Base-by-base conservation (phyloP, 176 grass and related monocot species). In the Oryza nivara region DNA sequence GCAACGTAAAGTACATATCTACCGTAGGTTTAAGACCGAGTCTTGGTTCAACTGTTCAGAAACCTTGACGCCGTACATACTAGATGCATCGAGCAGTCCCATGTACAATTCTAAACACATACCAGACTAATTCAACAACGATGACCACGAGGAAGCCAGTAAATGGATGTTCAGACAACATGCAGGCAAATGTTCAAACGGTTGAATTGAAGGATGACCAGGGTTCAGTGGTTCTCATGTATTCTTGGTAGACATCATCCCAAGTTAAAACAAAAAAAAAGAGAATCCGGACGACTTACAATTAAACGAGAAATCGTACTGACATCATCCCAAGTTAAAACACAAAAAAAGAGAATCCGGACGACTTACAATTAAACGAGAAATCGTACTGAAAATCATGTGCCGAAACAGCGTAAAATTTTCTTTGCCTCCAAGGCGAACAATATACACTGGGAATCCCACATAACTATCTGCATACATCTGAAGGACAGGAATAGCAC, bases 371-470 rank as follows among this genome's bases (percentile, higher is more conserved):
- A 51, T 58, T 58, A 38, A 58, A 47, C 19, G 48, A 34, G 6
- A 68, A 46, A n/a, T 75, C 28, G 44, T 54, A 75, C 8, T 63
- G 19, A 77, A 65, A 6, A 58, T 68, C 9, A 77, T 69, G 17
- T 56, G 36, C 28, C 2, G 44, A 86, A 56, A 72, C 36, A 38
- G 5, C 36, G 5, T 6, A 58, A 58, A 38, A 64, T 45, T 54
- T 32, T 80, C 73, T 70, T 64, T 44, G 64, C 30, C 80, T 52
- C 34, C 34, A 66, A 71, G n/a, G 48, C 63, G 56, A 81, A 82
- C 4, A 68, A 71, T 90, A 75, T 80, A 90, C 89, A 84, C 7
- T 28, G 19, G 40, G 38, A 79, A 75, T 70, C 49, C 69, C 75
- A 80, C 11, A 5, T 10, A 87, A 51, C 80, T 40, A 77, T 76